Evolutionary conservation across 2,329 filamentous ascomycete species (phyloP).

Genomic region (Verticillium alfalfae): DNA sequence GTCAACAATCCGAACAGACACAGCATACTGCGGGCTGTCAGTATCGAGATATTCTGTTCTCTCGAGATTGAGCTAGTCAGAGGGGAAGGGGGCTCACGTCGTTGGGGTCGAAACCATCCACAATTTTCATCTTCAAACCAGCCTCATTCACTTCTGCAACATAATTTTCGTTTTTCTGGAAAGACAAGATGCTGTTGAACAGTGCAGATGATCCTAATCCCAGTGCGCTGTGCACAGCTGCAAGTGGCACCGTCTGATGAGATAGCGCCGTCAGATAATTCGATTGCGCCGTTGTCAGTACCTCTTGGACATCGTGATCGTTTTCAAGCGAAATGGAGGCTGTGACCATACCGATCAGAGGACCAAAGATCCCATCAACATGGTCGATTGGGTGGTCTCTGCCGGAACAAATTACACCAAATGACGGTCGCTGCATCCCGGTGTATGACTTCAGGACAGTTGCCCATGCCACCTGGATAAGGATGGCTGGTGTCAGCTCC

Average conservation of each 20-base stretch:
- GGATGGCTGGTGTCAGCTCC: conserved; percentile 2
- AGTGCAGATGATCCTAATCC: conserved; percentile 2
- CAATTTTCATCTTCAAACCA: background rate
- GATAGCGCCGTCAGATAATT: conserved; percentile 7
- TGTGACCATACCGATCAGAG: conserved; percentile 5
- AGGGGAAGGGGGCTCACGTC: background rate
- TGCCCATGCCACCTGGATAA: conserved; percentile 5
- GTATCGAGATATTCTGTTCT: too few relatives aligned
- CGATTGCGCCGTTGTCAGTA: background rate
- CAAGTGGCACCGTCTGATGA: conserved; percentile 7
- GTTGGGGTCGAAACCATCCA: background rate
- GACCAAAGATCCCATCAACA: conserved; percentile 5
- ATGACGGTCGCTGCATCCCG: conserved; percentile 1
- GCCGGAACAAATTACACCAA: conserved; percentile 7
- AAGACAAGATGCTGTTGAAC: conserved; percentile 11
- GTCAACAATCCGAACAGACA: background rate
- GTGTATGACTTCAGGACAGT: conserved; percentile 3
- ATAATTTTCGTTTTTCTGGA: background rate
- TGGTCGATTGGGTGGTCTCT: conserved; percentile 1
- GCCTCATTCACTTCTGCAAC: background rate
- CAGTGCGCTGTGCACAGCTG: conserved; percentile 6
- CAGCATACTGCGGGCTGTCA: background rate
- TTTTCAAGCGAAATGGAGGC: conserved; percentile 1
- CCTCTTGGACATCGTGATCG: background rate
- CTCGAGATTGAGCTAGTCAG: too few relatives aligned